These are phyloP conservation scores for Colletotrichum ledebouriae DNA, from an alignment of 2,329 filamentous ascomycete genomes.

Conservation along the genomic window DNA sequence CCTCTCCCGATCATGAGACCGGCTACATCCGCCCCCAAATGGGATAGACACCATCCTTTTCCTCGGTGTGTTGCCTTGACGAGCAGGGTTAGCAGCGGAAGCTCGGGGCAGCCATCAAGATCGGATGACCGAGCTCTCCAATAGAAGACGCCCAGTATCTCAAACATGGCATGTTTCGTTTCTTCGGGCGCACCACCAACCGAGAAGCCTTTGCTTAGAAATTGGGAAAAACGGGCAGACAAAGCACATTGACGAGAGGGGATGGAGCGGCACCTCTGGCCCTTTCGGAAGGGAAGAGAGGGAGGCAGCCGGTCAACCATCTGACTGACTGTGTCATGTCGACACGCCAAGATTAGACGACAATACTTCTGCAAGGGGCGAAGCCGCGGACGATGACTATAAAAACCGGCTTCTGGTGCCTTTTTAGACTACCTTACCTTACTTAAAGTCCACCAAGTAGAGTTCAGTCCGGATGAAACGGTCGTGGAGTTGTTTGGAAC, in stretches of 20 bases:
- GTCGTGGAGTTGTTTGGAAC: constrained; percentile 35
- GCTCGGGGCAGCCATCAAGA: constrained; percentile 24
- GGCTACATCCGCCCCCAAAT: not conserved
- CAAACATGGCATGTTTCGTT: constrained; percentile 42
- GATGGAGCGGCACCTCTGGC: constrained; percentile 4
- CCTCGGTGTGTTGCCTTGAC: constrained; percentile 1
- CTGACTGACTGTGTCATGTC: constrained; percentile 5
- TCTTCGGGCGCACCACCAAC: constrained; percentile 36
- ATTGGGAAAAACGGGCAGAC: not conserved
- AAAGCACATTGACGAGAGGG: not conserved
- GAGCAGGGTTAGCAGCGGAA: constrained; percentile 27
- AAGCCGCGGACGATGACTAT: not conserved
- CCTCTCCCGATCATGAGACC: constrained; percentile 34
- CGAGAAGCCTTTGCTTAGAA: constrained; percentile 33
- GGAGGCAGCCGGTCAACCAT: not conserved
- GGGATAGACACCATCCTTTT: not conserved
- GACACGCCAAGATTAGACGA: constrained; percentile 11
- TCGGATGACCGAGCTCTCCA: constrained; percentile 35
- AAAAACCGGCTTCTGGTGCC: no score
- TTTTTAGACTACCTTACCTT: not conserved
- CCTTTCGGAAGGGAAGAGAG: not conserved
- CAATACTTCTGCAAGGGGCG: not conserved
- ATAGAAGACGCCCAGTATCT: constrained; percentile 7
- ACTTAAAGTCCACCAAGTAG: not conserved
- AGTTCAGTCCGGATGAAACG: constrained; percentile 33